These are phyloP conservation scores for Colletotrichum paranaense DNA, from an alignment of 2,329 filamentous ascomycete species.

Conservation along the genomic window DNA sequence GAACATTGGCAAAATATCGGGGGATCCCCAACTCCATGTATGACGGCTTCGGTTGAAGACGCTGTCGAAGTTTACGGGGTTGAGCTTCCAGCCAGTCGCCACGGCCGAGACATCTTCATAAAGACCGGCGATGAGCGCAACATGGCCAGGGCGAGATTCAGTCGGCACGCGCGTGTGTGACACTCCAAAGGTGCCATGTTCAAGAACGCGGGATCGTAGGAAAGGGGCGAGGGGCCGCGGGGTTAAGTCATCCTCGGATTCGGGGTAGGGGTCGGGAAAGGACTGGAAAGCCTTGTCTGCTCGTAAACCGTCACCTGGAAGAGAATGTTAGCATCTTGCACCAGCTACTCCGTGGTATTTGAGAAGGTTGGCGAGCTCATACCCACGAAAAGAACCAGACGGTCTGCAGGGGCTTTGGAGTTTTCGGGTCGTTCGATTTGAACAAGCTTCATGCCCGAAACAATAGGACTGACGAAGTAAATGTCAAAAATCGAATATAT, in stretches of 20 bases:
- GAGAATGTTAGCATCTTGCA: not conserved
- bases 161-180: conserved; percentile 97
- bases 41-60: conserved; percentile 97
- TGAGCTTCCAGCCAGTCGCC: conserved; percentile 97
- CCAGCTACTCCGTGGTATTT: not conserved
- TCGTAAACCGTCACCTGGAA: conserved; percentile 84
- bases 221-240: conserved; percentile 90
- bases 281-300: conserved; percentile 98
- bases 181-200: conserved; percentile 94
- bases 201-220: conserved; percentile 86
- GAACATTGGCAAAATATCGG: conserved; percentile 98
- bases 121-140: conserved; percentile 93
- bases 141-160: conserved; percentile 95
- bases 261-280: conserved; percentile 85
- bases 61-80: conserved; percentile 98
- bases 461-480: conserved; percentile 98
- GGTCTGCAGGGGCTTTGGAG: conserved; percentile 82
- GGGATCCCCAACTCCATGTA: conserved; percentile 99
- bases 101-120: conserved; percentile 99
- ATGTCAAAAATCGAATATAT: conserved; percentile 98
- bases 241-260: conserved; percentile 71
- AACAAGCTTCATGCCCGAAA: conserved; percentile 92
- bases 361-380: conserved; percentile 39
- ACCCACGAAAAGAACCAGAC: conserved; percentile 95
- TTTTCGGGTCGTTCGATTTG: conserved; percentile 70